Evolutionary conservation across 495 filamentous ascomycete genomes (phyloP), one percentile per base, ranked within the genome.

Genomic region (Aspergillus saccharolyticus): DNA sequence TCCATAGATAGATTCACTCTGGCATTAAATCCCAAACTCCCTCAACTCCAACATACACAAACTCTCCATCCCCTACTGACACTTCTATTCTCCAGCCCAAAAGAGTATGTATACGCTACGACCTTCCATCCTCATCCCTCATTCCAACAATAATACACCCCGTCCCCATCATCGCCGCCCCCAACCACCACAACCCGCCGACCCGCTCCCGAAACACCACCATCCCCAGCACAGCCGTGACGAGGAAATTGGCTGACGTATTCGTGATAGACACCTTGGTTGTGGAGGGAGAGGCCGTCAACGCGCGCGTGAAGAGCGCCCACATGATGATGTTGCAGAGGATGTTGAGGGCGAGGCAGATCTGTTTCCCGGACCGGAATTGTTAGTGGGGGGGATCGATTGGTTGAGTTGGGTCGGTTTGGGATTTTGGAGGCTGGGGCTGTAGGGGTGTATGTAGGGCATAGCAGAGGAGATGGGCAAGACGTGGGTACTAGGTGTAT

Each of bases 281-380:
- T 7, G 94, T 96, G 1, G 90, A 95, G 39, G 86, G 78, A 1
- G 87, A 89, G 25, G 85, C 84, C 0, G 91, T 88, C 21, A 98
- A 81, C 46, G 94, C 94, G n/a, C 85, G 81, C 2, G 85, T 88
- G 74, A 83, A 83, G 52, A 97, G 81, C 0, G 89, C 83, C 93
- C 93, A 97, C 93, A 97, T 97, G 22, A 95, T 82, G 53, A 85
- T 85, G 61, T 97, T 97, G 78, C 96, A 96, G 42, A 85, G 68
- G 39, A 97, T 80, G 67, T 97, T 97, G 17, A 97, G 81, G 21
- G 75, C 85, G 66, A 98, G 96, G 76, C 93, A 96, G 22, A 83
- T 69, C 91, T 96, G 59, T n/a, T n/a, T 30, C 17, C 25, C 2
- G 44, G 2, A 17, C 44, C 18, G 4, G 24, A 52, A 21, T 43